Percentiles rank a stretch among this genome's conserved stretches.
These are phyloP conservation scores for Gossypium trilobum DNA, from an alignment of 441 rosid species.

Conservation along the genomic window DNA sequence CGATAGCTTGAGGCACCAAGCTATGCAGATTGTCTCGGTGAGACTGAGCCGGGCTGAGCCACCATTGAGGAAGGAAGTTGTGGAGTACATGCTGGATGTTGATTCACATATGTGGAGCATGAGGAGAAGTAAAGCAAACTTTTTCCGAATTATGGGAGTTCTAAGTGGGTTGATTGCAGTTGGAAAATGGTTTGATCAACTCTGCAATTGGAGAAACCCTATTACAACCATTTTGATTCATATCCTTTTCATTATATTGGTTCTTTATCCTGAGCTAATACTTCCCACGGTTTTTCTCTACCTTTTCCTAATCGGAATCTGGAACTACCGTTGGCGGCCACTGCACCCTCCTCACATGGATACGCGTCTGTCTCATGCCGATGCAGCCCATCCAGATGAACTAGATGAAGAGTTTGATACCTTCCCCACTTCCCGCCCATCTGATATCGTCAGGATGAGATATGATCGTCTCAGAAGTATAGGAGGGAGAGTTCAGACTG, in stretches of 20 bases:
- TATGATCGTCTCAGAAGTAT: slow-evolving; percentile 8
- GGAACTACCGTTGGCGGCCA: slow-evolving; percentile 6
- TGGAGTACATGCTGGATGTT: slow-evolving; percentile 48
- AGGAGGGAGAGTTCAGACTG: slow-evolving; percentile 9
- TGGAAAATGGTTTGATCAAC: slow-evolving; percentile 9
- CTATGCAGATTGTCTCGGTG: slow-evolving; percentile 23
- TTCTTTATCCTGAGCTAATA: slow-evolving; percentile 3
- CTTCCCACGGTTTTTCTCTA: slow-evolving; percentile 1
- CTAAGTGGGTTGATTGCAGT: slow-evolving; percentile 2
- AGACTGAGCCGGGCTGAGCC: slow-evolving; percentile 40
- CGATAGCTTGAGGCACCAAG: slow-evolving; percentile 38
- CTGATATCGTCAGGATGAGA: slow-evolving; percentile 3
- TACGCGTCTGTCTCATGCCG: background rate
- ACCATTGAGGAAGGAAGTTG: slow-evolving; percentile 43
- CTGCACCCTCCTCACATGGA: slow-evolving; percentile 11
- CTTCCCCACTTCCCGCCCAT: background rate
- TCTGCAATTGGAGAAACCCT: slow-evolving; percentile 6
- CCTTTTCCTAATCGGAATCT: background rate
- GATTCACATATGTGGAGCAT: slow-evolving; percentile 53
- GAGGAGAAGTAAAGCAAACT: slow-evolving; percentile 51
- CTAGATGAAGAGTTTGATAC: background rate
- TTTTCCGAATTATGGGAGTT: slow-evolving; percentile 6
- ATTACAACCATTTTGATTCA: slow-evolving; percentile 5
- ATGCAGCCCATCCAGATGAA: background rate
- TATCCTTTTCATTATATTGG: background rate